Percentiles rank a stretch among this genome's conserved stretches.
These are phyloP conservation scores for Clonostachys solani DNA, from an alignment of 2,329 filamentous ascomycete genomes.

Conservation along the genomic window DNA sequence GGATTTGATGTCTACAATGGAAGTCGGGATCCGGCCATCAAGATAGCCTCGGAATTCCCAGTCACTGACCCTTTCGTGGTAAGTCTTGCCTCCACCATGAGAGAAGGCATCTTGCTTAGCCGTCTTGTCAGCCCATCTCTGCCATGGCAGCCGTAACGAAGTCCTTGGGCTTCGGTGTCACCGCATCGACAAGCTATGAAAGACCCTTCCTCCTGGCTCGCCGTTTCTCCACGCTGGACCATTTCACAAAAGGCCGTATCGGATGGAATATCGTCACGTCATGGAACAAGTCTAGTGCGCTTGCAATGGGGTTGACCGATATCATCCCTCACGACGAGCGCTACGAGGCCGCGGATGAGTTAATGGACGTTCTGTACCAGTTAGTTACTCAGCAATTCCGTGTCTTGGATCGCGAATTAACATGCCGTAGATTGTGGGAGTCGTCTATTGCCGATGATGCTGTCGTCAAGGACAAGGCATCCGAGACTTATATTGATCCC, in stretches of 20 bases:
- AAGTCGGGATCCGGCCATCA: conserved; percentile 63
- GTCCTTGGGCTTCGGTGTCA: conserved; percentile 30
- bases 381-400: conserved; percentile 21
- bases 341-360: conserved; percentile 58
- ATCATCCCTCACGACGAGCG: conserved; percentile 58
- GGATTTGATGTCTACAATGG: too few species aligned
- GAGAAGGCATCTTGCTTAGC: conserved; percentile 39
- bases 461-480: conserved; percentile 42
- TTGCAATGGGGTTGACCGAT: conserved; percentile 54
- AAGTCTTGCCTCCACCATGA: conserved; percentile 69
- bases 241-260: conserved; percentile 55
- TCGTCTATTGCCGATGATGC: conserved; percentile 53
- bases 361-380: conserved; percentile 59
- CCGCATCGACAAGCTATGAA: conserved; percentile 32
- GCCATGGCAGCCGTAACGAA: conserved; percentile 41
- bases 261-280: conserved; percentile 66
- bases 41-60: conserved; percentile 35
- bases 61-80: conserved; percentile 56
- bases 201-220: conserved; percentile 59
- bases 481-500: conserved; percentile 32
- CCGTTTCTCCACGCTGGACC: conserved; percentile 57
- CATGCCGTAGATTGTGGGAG: conserved; percentile 42
- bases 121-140: conserved; percentile 18
- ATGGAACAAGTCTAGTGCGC: conserved; percentile 49
- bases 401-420: not conserved